Evolutionary conservation across 169 alveolate genomes (phyloP).

Genomic region (Eimeria tenella): DNA sequence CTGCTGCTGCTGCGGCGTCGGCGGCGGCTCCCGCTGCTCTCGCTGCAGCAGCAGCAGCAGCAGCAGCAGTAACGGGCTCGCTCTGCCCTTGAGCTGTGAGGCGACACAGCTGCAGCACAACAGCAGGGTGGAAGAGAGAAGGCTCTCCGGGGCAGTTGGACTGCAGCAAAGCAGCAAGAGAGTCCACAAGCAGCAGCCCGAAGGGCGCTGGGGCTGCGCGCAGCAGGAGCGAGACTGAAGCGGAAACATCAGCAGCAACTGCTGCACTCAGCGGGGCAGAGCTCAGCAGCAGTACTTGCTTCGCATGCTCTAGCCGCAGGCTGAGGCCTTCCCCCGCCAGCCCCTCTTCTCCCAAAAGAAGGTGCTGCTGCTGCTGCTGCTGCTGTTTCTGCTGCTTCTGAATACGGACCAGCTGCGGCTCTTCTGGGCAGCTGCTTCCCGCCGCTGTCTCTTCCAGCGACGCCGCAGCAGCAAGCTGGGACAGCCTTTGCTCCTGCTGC

Average conservation of each 20-base stretch:
- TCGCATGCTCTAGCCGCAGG: slow-evolving; percentile 51
- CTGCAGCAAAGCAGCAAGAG: slow-evolving; percentile 14
- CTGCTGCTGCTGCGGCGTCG: slow-evolving; percentile 1
- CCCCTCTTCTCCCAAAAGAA: neutral
- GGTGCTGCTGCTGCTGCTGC: slow-evolving; percentile 47
- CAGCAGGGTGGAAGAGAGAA: slow-evolving; percentile 34
- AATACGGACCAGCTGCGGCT: too few species aligned
- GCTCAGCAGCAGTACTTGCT: slow-evolving; percentile 35
- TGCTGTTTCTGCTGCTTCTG: slow-evolving; percentile 23
- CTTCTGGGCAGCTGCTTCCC: too few species aligned
- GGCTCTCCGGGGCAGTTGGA: slow-evolving; percentile 18
- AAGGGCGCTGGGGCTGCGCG: slow-evolving; percentile 48
- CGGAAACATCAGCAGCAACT: neutral
- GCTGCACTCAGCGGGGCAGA: neutral
- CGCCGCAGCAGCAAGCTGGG: neutral
- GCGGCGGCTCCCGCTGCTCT: neutral
- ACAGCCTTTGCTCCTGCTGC: neutral
- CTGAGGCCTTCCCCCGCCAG: slow-evolving; percentile 57
- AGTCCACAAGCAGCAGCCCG: slow-evolving; percentile 28
- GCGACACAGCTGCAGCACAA: slow-evolving; percentile 46
- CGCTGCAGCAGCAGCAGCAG: slow-evolving; percentile 3
- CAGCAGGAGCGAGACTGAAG: slow-evolving; percentile 56
- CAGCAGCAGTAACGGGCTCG: neutral
- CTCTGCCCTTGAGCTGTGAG: neutral
- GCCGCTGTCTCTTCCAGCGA: neutral